A percentile compares a stretch with the other conserved stretches of the same genome.
These are phyloP conservation scores for Colletotrichum scovillei DNA, from an alignment of 2,329 filamentous ascomycete species.

Conservation along the genomic window DNA sequence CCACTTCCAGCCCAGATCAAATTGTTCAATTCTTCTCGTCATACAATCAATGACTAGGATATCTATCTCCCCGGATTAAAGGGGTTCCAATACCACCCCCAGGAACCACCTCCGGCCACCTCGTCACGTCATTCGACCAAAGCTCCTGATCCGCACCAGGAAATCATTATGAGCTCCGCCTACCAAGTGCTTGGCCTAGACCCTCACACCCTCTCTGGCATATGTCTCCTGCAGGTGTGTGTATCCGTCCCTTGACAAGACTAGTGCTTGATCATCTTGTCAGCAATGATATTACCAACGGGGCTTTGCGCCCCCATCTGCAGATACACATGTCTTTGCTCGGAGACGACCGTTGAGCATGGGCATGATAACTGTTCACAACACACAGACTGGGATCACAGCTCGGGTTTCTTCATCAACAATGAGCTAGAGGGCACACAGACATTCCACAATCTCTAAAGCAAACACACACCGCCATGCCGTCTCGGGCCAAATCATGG, in stretches of 20 bases:
- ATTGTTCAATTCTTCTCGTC: constrained; percentile 16
- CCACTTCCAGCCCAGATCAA: background rate
- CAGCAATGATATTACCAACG: constrained; percentile 4
- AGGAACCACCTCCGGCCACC: constrained; percentile 4
- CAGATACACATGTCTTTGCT: background rate
- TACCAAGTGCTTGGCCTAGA: background rate
- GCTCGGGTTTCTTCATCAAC: background rate
- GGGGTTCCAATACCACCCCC: constrained; percentile 15
- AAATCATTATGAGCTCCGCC: constrained; percentile 9
- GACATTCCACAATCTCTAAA: background rate
- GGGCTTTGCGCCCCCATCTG: background rate
- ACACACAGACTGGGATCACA: background rate
- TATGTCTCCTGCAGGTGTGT: background rate
- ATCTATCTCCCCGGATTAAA: constrained; percentile 24
- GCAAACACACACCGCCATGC: background rate
- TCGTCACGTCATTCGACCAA: constrained; percentile 26
- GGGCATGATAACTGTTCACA: too few relatives aligned
- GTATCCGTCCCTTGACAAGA: background rate
- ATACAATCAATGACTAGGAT: constrained; percentile 4
- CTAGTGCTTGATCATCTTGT: background rate
- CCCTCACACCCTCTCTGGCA: background rate
- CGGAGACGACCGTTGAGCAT: background rate
- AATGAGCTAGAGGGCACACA: background rate
- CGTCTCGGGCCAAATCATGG: background rate
- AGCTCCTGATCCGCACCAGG: constrained; percentile 15